Evolutionary conservation across 352 stramenopile genomes (phyloP).

Genomic region (Globisporangium spinosum): DNA sequence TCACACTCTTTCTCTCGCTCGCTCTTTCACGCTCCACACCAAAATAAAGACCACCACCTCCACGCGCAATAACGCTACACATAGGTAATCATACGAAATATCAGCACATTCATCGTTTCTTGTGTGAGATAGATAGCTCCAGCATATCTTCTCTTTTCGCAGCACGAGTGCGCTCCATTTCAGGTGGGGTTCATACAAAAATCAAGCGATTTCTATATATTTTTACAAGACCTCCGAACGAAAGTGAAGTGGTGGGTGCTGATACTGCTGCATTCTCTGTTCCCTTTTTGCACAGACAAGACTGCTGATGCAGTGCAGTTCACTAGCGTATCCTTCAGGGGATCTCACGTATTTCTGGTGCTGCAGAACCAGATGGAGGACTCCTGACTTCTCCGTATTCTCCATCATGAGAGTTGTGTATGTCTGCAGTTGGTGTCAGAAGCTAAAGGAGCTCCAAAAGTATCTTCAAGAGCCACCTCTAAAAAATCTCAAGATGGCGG

Average conservation of each 20-base stretch:
- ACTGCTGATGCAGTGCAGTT: not conserved
- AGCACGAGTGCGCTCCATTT: not conserved
- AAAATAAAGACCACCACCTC: not conserved
- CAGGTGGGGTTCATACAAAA: not conserved
- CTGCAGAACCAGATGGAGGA: slow-evolving; percentile 6
- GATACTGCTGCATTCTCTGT: not conserved
- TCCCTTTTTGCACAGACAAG: not conserved
- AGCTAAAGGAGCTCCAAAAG: slow-evolving; percentile 1
- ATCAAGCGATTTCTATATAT: not conserved
- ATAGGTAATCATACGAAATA: not conserved
- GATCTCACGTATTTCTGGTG: not conserved
- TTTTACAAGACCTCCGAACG: not conserved
- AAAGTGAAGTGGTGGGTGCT: not conserved
- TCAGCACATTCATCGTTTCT: not conserved
- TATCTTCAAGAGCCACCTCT: slow-evolving; percentile 1
- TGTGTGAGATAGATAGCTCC: not conserved
- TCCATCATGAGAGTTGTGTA: not conserved
- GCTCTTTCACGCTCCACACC: not conserved
- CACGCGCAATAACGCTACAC: not conserved
- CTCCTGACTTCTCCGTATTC: not conserved
- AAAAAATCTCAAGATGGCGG: too few relatives aligned
- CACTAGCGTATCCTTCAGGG: not conserved
- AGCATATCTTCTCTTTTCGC: not conserved
- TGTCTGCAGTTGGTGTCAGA: not conserved
- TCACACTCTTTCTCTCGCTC: slow-evolving; percentile 1